Evolutionary conservation across 164 flowering plant species (phyloP).

Genomic region (Nelumbo lutea): DNA sequence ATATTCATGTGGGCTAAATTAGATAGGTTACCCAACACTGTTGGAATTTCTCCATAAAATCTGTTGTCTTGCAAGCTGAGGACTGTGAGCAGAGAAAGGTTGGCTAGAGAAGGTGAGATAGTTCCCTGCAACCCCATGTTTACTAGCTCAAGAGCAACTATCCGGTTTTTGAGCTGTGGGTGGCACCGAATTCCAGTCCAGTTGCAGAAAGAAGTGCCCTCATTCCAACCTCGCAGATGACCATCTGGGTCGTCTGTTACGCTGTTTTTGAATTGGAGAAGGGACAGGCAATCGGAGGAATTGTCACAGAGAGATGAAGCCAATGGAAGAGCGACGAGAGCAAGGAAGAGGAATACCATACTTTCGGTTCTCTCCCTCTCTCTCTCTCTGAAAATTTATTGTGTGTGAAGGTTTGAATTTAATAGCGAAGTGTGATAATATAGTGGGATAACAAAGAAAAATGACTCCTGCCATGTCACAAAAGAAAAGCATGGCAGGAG

Average conservation of each 20-base stretch:
- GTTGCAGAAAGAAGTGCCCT: constrained; percentile 15
- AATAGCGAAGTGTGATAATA: too few relatives aligned
- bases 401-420: too few relatives aligned
- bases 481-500: too few relatives aligned
- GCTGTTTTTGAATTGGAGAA: constrained; percentile 13
- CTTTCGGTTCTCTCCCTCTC: too few relatives aligned
- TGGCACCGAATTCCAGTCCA: constrained; percentile 15
- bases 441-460: too few relatives aligned
- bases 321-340: neutral
- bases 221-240: constrained; percentile 12
- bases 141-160: constrained; percentile 3
- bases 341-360: neutral
- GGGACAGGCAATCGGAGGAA: constrained; percentile 5
- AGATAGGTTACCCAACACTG: neutral
- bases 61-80: constrained; percentile 9
- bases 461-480: too few relatives aligned
- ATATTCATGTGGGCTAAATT: neutral
- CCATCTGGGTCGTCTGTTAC: constrained; percentile 9
- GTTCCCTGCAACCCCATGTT: constrained; percentile 10
- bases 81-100: constrained; percentile 14
- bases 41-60: constrained; percentile 5
- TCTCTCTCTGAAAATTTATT: too few relatives aligned
- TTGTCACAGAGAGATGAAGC: constrained; percentile 5
- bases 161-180: constrained; percentile 4
- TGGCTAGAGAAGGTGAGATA: constrained; percentile 14